Percentiles rank a stretch among this genome's conserved stretches.
phyloP scores from a whole-genome alignment of 2,329 filamentous ascomycete genomes.

The Claviceps fusiformis region DNA sequence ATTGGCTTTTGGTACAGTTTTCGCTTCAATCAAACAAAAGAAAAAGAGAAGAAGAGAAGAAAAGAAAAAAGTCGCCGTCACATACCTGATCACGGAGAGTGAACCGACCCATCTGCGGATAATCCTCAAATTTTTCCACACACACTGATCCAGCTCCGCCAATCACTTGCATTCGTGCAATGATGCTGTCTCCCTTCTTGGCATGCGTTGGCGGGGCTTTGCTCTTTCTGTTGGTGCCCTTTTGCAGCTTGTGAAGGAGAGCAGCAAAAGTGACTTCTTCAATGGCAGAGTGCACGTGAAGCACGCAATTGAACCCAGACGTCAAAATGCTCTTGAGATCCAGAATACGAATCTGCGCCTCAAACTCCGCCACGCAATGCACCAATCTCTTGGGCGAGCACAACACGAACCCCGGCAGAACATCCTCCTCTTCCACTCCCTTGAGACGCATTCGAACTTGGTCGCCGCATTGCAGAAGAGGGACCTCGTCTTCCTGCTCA shows the following conservation, averaged over 20 bases:
- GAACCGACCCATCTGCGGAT: slow-evolving; percentile 85
- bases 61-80: slow-evolving; percentile 1
- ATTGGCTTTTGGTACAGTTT: not conserved
- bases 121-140: slow-evolving; percentile 89
- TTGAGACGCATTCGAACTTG: slow-evolving; percentile 86
- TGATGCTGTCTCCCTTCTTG: slow-evolving; percentile 69
- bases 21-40: not conserved
- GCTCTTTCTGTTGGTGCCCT: slow-evolving; percentile 85
- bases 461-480: slow-evolving; percentile 75
- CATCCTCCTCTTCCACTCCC: slow-evolving; percentile 94
- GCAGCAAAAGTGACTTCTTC: slow-evolving; percentile 90
- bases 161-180: slow-evolving; percentile 78
- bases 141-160: slow-evolving; percentile 79
- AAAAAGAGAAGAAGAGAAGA: too few species aligned
- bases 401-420: slow-evolving; percentile 87
- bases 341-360: slow-evolving; percentile 91
- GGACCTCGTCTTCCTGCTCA: slow-evolving; percentile 88
- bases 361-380: slow-evolving; percentile 78
- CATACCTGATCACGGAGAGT: slow-evolving; percentile 76
- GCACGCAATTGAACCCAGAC: slow-evolving; percentile 92
- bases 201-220: slow-evolving; percentile 89
- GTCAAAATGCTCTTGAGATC: slow-evolving; percentile 90
- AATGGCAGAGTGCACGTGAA: slow-evolving; percentile 94
- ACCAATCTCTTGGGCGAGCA: slow-evolving; percentile 91
- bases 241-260: slow-evolving; percentile 86